Conservation (phyloP, 2,329 filamentous ascomycete species). For the Botrytis squamosa region DNA sequence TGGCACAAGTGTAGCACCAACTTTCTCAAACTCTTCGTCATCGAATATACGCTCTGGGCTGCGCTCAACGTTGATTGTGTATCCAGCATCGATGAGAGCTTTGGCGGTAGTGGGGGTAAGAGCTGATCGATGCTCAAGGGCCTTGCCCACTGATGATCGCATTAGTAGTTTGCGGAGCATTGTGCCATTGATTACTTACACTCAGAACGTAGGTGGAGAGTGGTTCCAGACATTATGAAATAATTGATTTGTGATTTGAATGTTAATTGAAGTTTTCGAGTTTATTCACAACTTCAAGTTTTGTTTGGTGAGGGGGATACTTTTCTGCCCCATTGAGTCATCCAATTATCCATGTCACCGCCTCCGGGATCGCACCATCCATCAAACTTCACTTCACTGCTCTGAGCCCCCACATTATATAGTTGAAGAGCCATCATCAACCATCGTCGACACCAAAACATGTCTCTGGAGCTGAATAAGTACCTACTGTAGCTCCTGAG, state of each 20-base stretch:
- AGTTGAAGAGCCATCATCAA: background rate
- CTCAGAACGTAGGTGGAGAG: slow-evolving; percentile 44
- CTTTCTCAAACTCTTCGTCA: slow-evolving; percentile 59
- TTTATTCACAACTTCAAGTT: background rate
- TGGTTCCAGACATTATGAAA: slow-evolving; percentile 38
- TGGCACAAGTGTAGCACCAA: slow-evolving; percentile 64
- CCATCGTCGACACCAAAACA: background rate
- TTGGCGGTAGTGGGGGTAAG: slow-evolving; percentile 49
- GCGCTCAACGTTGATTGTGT: slow-evolving; percentile 66
- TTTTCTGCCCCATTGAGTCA: slow-evolving; percentile 19
- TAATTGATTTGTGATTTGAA: slow-evolving; percentile 23
- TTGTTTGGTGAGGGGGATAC: slow-evolving; percentile 8
- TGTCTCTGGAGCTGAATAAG: background rate
- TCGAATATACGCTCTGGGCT: slow-evolving; percentile 66
- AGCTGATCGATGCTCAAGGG: slow-evolving; percentile 44
- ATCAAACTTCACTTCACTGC: background rate
- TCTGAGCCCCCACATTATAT: background rate
- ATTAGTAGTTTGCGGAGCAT: slow-evolving; percentile 34
- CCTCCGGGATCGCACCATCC: slow-evolving; percentile 12
- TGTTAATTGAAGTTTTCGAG: background rate
- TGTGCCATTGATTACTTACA: slow-evolving; percentile 37
- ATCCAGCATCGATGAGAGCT: slow-evolving; percentile 66
- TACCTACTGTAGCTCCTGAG: background rate
- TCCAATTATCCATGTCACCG: slow-evolving; percentile 2
- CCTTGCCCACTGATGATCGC: slow-evolving; percentile 40